Base-by-base conservation (phyloP, 148 eudicot species). In the Camellia lanceoleosa region DNA sequence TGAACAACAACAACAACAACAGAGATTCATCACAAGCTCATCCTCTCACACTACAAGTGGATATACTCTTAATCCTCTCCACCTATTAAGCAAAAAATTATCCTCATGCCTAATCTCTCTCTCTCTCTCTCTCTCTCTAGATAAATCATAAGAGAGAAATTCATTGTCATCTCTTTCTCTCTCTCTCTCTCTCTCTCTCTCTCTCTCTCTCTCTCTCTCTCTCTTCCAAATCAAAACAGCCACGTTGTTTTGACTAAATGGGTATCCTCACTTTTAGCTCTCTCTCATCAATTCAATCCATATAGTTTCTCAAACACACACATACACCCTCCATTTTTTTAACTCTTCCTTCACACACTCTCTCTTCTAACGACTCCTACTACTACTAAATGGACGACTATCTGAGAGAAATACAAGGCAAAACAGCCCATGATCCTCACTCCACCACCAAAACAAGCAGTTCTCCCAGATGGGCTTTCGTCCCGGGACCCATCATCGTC, bases 401-500 rank as follows among this genome's bases (percentile, higher is more conserved):
- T 62, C 43, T 84, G 63, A 85, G 88, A 18, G 94, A 91, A 78
- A 85, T 83, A 16, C 87, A 91, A 79, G 91, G 91, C 2, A 91
- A 89, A 66, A 82, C 75, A 68, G 81, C 84, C 0, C 55, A 89
- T 81, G 91, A 90, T 83, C 82, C 76, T 12, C 65, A 30, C 73
- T 52, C 62, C 59, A 49, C 51, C 30, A 66, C 20, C 7, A 38
- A 73, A 18, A n/a, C 42, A 44, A 20, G 13, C 66, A 14, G 38
- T 1, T 54, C 0, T 18, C 78, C 64, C 30, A 80, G 85, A 23
- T 71, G 83, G 20, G 83, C 78, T 16, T 82, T 82, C 19, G 89
- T 90, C 0, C 78, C 91, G 0, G 93, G 91, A 0, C 91, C 95
- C 41, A 85, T 92, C 44, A 90, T 92, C 7, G 87, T 92, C 1